phyloP scores from a whole-genome alignment of 768 basidiomycete genomes.

The Tricholoma hemisulphureum region DNA sequence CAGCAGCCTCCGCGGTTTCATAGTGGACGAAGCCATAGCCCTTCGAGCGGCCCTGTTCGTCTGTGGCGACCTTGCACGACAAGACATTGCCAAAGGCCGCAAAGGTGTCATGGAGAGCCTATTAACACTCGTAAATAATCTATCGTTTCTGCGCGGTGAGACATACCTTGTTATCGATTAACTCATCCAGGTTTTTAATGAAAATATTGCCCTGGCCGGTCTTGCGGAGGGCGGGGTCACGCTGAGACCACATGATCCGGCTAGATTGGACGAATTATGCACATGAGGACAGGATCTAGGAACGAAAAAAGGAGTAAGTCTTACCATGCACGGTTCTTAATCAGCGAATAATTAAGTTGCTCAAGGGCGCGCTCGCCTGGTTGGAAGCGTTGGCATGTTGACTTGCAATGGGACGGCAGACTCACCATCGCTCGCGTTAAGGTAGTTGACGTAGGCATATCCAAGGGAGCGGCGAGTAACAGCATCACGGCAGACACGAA shows the following conservation, averaged over 20 bases:
- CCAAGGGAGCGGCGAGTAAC: constrained; percentile 99
- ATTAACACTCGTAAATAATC: constrained; percentile 4
- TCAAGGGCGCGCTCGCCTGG: constrained; percentile 96
- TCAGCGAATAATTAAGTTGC: constrained; percentile 98
- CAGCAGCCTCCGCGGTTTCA: constrained; percentile 95
- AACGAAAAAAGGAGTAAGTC: constrained; percentile 24
- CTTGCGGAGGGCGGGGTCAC: constrained; percentile 98
- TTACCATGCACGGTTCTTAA: constrained; percentile 96
- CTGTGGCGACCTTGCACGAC: constrained; percentile 98
- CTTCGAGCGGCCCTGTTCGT: constrained; percentile 92
- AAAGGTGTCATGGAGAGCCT: constrained; percentile 99
- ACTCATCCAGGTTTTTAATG: constrained; percentile 98
- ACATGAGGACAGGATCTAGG: constrained; percentile 9
- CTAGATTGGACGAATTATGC: constrained; percentile 36
- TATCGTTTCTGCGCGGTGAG: background rate
- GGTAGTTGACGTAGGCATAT: constrained; percentile 99
- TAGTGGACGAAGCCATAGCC: constrained; percentile 99
- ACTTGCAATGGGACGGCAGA: constrained; percentile 11
- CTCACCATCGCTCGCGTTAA: constrained; percentile 90
- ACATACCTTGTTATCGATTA: constrained; percentile 92
- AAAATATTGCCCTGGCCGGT: constrained; percentile 99
- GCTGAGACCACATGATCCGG: constrained; percentile 99
- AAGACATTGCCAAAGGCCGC: constrained; percentile 98
- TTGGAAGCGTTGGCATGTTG: constrained; percentile 9
- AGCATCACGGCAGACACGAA: constrained; percentile 99